Base-by-base conservation (phyloP, 352 stramenopile species). In the Pythium pectinolyticum region DNA sequence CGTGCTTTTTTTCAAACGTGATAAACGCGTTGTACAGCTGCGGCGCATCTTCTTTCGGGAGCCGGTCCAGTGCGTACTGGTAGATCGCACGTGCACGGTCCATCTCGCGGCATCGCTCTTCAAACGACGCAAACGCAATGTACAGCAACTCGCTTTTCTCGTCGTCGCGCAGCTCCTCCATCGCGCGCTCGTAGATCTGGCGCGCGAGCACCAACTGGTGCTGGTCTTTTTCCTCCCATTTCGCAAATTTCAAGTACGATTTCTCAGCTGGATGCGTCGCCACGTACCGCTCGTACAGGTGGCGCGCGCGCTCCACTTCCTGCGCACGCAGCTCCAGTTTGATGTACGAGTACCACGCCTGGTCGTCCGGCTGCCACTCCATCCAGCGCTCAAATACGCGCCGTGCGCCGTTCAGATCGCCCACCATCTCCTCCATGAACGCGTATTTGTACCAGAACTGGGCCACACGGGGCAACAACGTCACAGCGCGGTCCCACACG, bases 401-500 rank as follows among this genome's bases (percentile, higher is more conserved):
- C 6, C 97, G 80, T 51, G 94, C 97, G 56, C 94, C 96, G 57
- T 90, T 84, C 20, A 98, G 74, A 64, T 99, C 97, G 56, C 96
- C 95, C 47, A 99, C 78, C 90, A 99, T 99, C 78, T 99, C 97
- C 82, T 99, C 97, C 92, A 99, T 98, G 77, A 99, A 99, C 34
- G 95, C 94, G 73, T 99, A 99, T 75, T 99, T 99, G 89, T 99
- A 99, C 98, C 98, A 99, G 52, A 99, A 94, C 83, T 98, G 96
- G 58, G 98, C 91, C 6, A 99, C 85, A 15, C 98, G 83, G 4
- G 98, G 98, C 34, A 99, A 79, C 22, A 99, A 63, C 62, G 95
- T 97, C 5, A 99, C 91, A 2, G 88, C 90, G 37, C 95, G 88
- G 64, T 97, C 89, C 86, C 87, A 96, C 1, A 99, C 88, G 67